Evolutionary conservation across 345 rosid genomes (phyloP), one percentile per base, ranked within the genome.

Genomic region (Citrus cavaleriei): DNA sequence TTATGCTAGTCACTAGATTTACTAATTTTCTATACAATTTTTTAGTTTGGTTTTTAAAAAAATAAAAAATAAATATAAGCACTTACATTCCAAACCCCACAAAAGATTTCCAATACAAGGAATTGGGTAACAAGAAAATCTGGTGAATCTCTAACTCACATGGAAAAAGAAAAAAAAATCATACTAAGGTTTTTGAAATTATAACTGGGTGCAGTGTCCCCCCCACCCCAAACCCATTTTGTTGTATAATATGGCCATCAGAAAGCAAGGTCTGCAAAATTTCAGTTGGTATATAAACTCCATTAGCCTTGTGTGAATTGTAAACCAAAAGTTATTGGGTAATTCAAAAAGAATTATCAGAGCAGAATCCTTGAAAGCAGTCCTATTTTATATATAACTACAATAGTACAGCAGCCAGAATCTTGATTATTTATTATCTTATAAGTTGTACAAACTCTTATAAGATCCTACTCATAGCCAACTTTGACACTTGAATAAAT

Each of bases 401-500:
- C 30, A 61, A 10, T 27, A 27, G 5, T 27, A 4, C 9, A 68
- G 28, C 61, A 37, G 7, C 69, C 18, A 70, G 68, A 55, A 73
- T 65, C 81, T 57, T 46, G 51, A 46, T 46, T 13, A 46, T 13
- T 46, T 46, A 46, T 46, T 46, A 13, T 46, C 51, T 46, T 14
- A 46, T 46, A 46, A 46, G 51, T 13, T 12, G 51, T 64, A 68
- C 49, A 68, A 51, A 3, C 55, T 68, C 2, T 54, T 27, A 4
- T 0, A 46, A 10, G 35, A 70, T 75, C 77, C 70, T 78, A 70
- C 58, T 74, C 59, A 61, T 74, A 18, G 30, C 76, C 77, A 75
- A 64, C 68, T 21, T 70, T 24, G 72, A 82, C 65, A 51, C n/a
- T 40, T 27, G 18, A 40, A 61, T 24, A n/a, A n/a, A n/a, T n/a